These are phyloP conservation scores for Bolboschoenus planiculmis DNA, from an alignment of 176 grass and related monocot species.

Conservation along the genomic window DNA sequence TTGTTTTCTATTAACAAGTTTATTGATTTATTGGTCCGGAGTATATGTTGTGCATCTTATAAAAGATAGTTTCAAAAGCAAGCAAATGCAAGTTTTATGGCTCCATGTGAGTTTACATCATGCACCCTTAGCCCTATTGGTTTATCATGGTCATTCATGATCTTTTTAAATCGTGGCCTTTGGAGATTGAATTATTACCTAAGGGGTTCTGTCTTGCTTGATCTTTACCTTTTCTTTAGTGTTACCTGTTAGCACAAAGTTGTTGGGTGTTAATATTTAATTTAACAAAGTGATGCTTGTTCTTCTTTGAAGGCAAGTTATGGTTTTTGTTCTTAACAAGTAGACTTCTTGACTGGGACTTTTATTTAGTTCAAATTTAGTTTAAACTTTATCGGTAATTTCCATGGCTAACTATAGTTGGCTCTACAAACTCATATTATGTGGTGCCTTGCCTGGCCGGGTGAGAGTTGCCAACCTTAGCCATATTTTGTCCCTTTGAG, in stretches of 20 bases:
- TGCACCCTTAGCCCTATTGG: too few relatives aligned
- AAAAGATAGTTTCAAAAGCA: background rate
- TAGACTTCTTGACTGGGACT: background rate
- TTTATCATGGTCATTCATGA: background rate
- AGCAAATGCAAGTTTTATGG: background rate
- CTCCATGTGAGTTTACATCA: background rate
- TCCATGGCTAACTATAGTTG: background rate
- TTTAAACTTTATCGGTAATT: background rate
- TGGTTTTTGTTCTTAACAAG: background rate
- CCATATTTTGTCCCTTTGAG: background rate
- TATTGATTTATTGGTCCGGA: background rate
- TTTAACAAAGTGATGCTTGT: background rate
- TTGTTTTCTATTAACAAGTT: background rate
- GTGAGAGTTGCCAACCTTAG: background rate
- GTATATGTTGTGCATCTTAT: background rate
- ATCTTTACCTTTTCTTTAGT: background rate
- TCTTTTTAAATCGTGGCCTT: background rate
- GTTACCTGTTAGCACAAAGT: background rate
- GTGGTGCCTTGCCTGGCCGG: background rate
- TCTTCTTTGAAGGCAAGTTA: background rate
- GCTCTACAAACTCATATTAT: background rate
- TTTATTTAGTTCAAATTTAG: background rate
- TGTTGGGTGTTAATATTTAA: background rate
- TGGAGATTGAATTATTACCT: background rate
- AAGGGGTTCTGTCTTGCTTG: background rate